Base-by-base conservation (phyloP, 306 rosid species). In the Quillaja saponaria region DNA sequence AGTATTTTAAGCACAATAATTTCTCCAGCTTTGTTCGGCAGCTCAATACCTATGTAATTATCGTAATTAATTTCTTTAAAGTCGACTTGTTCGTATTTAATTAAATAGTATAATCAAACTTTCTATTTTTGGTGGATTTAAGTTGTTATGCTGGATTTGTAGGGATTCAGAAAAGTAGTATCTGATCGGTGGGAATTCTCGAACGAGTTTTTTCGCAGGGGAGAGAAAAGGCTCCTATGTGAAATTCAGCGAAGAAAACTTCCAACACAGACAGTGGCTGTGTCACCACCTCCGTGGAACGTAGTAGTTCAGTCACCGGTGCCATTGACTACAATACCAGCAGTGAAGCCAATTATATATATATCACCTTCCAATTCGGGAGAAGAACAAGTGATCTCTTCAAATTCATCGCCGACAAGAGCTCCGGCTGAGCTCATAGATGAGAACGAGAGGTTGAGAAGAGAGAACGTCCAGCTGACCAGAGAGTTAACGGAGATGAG, bases 11-110 rank as follows among this genome's bases (percentile, higher is more conserved):
- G 77, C 97, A 90, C 71, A 87, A 90, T 61, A 94, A 94, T 72
- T 94, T 94, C 84, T 87, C 97, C 1, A 89, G 97, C 84, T 89
- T 94, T 47, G 97, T 90, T 63, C 86, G 99, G 21, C 99, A 86
- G 57, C 95, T 92, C 64, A 92, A 92, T 67, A 92, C 99, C 58
- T 92, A 92, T 49, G 99, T 92, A 82, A 57, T 74, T 38, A 47
- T 17, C 10, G 19, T 16, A 7, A 39, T 39, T 39, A 39, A 6
- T 37, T n/a, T 4, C 31, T 25, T 4, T 25, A 25, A 25, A 25
- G n/a, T 35, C 16, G 25, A 5, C 0, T 7, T 12, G 17, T 10
- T 13, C 21, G 34, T 2, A 5, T 10, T 21, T 5, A 18, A 8
- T 14, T 7, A 6, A 1, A 6, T n/a, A n/a, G n/a, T 12, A 0